These are phyloP conservation scores for Colletotrichum sp. DNA, from an alignment of 2,329 filamentous ascomycete genomes.

Conservation along the genomic window DNA sequence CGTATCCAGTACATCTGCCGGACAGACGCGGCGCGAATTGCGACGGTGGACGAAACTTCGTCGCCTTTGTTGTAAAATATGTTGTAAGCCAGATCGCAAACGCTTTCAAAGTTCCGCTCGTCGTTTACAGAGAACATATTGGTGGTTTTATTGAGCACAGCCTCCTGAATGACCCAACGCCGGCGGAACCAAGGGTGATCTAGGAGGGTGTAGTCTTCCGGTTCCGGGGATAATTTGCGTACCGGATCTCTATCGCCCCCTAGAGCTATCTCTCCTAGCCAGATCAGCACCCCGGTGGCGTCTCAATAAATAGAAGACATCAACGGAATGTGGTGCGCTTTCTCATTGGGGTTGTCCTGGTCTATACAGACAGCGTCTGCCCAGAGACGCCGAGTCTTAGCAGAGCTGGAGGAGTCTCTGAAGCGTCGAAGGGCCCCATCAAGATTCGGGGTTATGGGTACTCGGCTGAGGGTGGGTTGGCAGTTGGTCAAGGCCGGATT, in stretches of 20 bases:
- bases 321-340: background rate
- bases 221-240: no score
- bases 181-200: background rate
- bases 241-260: no score
- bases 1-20: background rate
- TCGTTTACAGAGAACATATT: background rate
- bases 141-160: background rate
- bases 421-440: background rate
- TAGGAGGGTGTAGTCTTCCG: no score
- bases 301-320: background rate
- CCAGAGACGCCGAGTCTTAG: background rate
- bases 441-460: background rate
- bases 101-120: background rate
- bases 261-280: background rate
- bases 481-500: rapidly evolving
- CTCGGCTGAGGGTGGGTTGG: background rate
- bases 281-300: background rate
- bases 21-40: background rate
- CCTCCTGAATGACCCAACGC: background rate
- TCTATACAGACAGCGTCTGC: background rate
- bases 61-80: background rate
- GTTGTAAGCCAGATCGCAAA: background rate
- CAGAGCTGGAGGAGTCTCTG: background rate
- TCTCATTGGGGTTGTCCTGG: background rate
- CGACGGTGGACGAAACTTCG: no score